Evolutionary conservation across 208 protist genomes (phyloP), one percentile per base, ranked within the genome.

Genomic region (Phytomonas sp.): DNA sequence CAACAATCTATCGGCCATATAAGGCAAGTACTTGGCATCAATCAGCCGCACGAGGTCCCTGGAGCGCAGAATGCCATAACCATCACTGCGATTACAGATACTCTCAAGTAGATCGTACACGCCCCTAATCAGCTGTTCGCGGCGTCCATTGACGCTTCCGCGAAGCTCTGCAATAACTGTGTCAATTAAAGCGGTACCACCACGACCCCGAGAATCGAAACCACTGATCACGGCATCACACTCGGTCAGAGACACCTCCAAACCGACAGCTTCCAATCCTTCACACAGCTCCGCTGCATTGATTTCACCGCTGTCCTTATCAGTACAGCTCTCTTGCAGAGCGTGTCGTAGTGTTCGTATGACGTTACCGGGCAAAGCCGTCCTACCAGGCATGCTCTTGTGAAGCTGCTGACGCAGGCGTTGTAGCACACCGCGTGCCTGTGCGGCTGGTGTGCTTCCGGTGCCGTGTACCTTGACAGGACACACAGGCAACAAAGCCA

Each of bases 291-390:
- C 92, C 31, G 84, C 67, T 3, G 81, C 69, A 62, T 88, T 93
- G 23, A 97, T 37, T 72, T 80, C 70, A 60, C 79, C 77, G 3
- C 64, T 62, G 28, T 71, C 70, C 20, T 37, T 59, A 8, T 83
- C 71, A 46, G 71, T 80, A 66, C 72, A 78, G 36, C 63, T 37
- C 15, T 36, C 60, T 17, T 75, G 73, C 13, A 92, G 66, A 20
- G 83, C 77, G 17, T 76, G 71, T 29, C 83, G 84, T 11, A 93
- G 59, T 7, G 77, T 76, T 53, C 87, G 82, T 4, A 86, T 74
- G 20, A 93, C 79, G 64, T 94, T 93, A 37, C 88, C 88, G 0
- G 87, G 87, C 72, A 93, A 94, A 15, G 80, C 75, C 1, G 85
- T 80, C 51, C 62, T 6, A 15, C 76, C 73, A n/a, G 85, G 77